phyloP scores from a whole-genome alignment of 2,329 filamentous ascomycete species.

The Fusarium palustre region DNA sequence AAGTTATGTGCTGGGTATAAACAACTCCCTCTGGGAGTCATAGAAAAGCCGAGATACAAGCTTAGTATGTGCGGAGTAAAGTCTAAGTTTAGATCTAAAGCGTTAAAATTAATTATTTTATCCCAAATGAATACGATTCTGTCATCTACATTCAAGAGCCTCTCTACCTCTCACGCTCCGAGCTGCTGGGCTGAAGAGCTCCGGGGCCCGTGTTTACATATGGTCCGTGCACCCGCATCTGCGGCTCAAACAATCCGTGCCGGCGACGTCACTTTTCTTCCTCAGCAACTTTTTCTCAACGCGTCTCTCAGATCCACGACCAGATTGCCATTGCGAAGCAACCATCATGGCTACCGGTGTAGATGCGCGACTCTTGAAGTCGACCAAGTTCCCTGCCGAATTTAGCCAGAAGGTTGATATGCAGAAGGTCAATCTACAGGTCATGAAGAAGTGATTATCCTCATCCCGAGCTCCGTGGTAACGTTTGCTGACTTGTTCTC shows the following conservation, averaged over 20 bases:
- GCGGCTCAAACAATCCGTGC: slow-evolving; percentile 14
- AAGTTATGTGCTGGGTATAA: neutral
- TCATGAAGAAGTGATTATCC: slow-evolving; percentile 89
- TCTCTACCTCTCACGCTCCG: neutral
- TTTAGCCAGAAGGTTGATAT: slow-evolving; percentile 98
- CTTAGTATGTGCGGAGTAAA: neutral
- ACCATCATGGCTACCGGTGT: slow-evolving; percentile 81
- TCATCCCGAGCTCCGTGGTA: neutral
- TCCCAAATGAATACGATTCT: neutral
- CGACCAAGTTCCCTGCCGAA: slow-evolving; percentile 92
- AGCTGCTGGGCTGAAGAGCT: neutral
- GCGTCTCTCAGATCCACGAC: slow-evolving; percentile 20
- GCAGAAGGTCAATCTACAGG: slow-evolving; percentile 94
- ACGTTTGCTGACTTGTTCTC: slow-evolving; percentile 32
- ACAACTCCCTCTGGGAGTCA: neutral
- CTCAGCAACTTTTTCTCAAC: slow-evolving; percentile 41
- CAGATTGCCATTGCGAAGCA: slow-evolving; percentile 33
- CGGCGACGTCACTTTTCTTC: slow-evolving; percentile 50
- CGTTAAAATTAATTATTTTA: neutral
- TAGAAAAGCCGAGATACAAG: neutral
- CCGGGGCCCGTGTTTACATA: neutral
- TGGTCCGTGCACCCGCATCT: slow-evolving; percentile 31
- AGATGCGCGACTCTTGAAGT: slow-evolving; percentile 88
- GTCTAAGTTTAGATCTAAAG: neutral
- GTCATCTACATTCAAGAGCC: neutral